Evolutionary conservation across 106 monocot species (phyloP), one percentile per base, ranked within the genome.

Genomic region (Apostasia shenzhenica): DNA sequence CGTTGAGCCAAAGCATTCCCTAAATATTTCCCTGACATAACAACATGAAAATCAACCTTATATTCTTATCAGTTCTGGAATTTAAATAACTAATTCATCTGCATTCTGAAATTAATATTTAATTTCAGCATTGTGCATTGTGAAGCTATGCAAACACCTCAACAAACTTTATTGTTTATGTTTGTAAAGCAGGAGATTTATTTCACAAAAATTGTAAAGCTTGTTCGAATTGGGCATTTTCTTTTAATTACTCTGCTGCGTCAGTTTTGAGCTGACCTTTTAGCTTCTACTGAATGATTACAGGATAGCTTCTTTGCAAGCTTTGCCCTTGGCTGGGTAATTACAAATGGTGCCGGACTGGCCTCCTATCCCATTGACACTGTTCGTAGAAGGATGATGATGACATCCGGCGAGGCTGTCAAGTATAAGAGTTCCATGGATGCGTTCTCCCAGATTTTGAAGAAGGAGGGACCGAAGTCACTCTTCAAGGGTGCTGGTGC

Each of bases 401-500:
- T 84, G 83, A 84, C 83, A 3, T 84, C 83, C 2, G 83, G 83
- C 12, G 83, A 80, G 59, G 78, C 75, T 1, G 83, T 83, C 45
- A 84, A 84, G 81, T 85, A 85, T 75, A 85, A 81, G 67, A 78
- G 81, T 59, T 85, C 85, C 13, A 6, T 81, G 12, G 81, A 85
- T 54, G 81, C 81, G 1, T 79, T 85, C 67, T 26, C 64, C 2
- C 84, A 85, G 45, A 81, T 85, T 45, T 49, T 85, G 51, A 85
- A 85, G 68, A 85, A 85, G 2, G 85, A 85, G 69, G 85, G 85
- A 0, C 47, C 78, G 2, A 85, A 85, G 56, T 81, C 85, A 26
- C 75, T 85, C 14, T 85, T 85, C 77, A 85, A 85, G 81, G 85
- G 85, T 42, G 85, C 85, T 3, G 85, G 85, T 52, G 85, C 85